Conservation (phyloP, 768 basidiomycete species). For the Lanmaoa rubissima region DNA sequence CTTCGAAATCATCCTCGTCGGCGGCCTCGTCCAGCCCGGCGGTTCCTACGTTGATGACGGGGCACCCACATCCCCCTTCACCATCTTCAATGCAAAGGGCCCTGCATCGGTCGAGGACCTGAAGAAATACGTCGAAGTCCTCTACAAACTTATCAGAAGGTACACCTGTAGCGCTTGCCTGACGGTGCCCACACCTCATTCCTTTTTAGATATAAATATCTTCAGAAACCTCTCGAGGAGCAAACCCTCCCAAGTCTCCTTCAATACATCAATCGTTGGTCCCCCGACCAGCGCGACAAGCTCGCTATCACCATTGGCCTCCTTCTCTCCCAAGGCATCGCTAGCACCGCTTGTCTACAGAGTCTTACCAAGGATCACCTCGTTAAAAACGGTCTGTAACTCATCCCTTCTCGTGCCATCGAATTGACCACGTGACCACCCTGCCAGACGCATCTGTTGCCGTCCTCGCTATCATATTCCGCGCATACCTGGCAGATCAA, state of each 20-base stretch:
- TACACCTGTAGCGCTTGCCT: constrained; percentile 30
- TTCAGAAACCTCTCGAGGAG: constrained; percentile 94
- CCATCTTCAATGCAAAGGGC: constrained; percentile 77
- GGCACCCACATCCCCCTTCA: constrained; percentile 84
- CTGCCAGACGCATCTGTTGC: constrained; percentile 68
- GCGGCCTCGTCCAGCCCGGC: constrained; percentile 94
- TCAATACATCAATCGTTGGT: constrained; percentile 89
- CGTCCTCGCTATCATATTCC: constrained; percentile 77
- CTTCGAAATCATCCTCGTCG: constrained; percentile 94
- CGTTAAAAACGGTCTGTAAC: constrained; percentile 79
- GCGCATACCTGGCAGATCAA: constrained; percentile 76
- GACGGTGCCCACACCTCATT: constrained; percentile 1
- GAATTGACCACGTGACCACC: constrained; percentile 9
- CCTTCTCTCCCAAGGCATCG: constrained; percentile 80
- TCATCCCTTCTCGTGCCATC: not conserved
- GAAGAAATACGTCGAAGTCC: constrained; percentile 90
- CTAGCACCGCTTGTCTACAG: constrained; percentile 71
- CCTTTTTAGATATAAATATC: constrained; percentile 89
- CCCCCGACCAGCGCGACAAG: constrained; percentile 73
- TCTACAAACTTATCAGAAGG: constrained; percentile 96
- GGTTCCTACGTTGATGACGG: constrained; percentile 88
- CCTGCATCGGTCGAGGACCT: constrained; percentile 81
- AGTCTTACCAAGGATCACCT: constrained; percentile 91
- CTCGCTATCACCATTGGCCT: constrained; percentile 79
- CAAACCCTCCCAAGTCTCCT: constrained; percentile 77